Percentiles rank a stretch among this genome's conserved stretches.
Evolutionary conservation across 2,329 filamentous ascomycete species (phyloP).

Genomic region (Fusarium phyllophilum): DNA sequence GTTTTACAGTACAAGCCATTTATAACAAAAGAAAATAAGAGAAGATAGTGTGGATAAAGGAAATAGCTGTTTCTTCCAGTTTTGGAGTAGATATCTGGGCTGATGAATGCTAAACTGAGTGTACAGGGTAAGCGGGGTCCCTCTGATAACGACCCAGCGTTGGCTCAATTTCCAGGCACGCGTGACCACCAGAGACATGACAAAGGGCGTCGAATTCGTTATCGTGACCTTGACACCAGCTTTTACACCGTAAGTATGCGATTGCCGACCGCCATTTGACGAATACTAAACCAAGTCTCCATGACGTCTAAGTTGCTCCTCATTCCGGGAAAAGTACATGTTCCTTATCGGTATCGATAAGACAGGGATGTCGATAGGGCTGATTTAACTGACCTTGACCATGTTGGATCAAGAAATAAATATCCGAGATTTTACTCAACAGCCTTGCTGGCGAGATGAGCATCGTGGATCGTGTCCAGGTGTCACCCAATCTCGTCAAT

Average conservation of each 20-base stretch:
- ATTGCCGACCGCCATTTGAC: neutral
- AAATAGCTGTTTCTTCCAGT: rapidly evolving
- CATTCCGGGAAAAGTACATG: rapidly evolving
- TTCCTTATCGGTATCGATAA: neutral
- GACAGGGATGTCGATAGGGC: neutral
- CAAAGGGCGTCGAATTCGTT: neutral
- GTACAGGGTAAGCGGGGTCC: neutral
- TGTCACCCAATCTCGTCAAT: neutral
- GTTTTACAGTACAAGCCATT: rapidly evolving
- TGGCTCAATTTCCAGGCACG: neutral
- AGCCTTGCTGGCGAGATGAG: neutral
- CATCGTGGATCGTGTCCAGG: neutral
- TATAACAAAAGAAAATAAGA: no score
- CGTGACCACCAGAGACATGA: neutral
- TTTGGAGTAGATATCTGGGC: rapidly evolving
- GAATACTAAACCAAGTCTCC: rapidly evolving
- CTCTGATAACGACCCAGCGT: neutral
- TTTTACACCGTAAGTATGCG: neutral
- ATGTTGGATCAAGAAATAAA: neutral
- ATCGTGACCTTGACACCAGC: neutral
- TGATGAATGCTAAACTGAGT: rapidly evolving
- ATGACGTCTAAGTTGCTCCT: rapidly evolving
- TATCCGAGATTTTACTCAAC: neutral
- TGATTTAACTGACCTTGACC: neutral
- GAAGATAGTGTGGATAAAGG: rapidly evolving